Evolutionary conservation across 225 moss, liverwort and hornwort species (phyloP), one percentile per base, ranked within the genome.

Genomic region (Sphagnum tenellum): DNA sequence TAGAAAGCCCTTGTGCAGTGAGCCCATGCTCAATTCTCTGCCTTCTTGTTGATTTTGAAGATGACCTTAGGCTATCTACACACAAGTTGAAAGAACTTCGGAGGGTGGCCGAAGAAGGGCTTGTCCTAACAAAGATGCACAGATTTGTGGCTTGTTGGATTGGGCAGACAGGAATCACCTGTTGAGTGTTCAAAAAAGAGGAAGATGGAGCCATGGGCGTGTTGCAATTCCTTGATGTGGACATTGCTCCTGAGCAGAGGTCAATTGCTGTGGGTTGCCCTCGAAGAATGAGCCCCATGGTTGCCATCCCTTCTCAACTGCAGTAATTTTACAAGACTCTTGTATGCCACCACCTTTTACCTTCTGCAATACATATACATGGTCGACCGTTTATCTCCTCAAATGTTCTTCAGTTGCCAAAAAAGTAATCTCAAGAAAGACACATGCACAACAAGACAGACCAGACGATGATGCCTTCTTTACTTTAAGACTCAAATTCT

Each of bases 1-100:
- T 71, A 46, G 91, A 86, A 70, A 89, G 88, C 0, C 80, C 83
- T 0, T 86, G 86, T 0, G 76, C 84, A 4, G 74, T 56, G 14
- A 73, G 64, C 4, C 72, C 73, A 61, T 84, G 67, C 54, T 81
- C 79, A 5, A 74, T 68, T 12, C 64, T 74, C 70, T 69, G 65
- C 13, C 66, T 69, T 55, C 71, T 62, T 10, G 57, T 49, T 3
- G 59, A 45, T 29, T 13, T 65, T 45, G 46, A 9, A 44, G 69
- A 66, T 50, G 63, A 44, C 49, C 66, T 62, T 45, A 71, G 55
- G 3, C 50, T 11, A 45, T 84, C 84, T 45, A 77, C 4, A 69
- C 61, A 54, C 3, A 50, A 55, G 49, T 66, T 60, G 44, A 66
- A 68, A 2, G 66, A 73, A 44, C 63, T 61, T 49, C 55, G 63